phyloP scores from a whole-genome alignment of 495 filamentous ascomycete species.

The Thozetella sp. region DNA sequence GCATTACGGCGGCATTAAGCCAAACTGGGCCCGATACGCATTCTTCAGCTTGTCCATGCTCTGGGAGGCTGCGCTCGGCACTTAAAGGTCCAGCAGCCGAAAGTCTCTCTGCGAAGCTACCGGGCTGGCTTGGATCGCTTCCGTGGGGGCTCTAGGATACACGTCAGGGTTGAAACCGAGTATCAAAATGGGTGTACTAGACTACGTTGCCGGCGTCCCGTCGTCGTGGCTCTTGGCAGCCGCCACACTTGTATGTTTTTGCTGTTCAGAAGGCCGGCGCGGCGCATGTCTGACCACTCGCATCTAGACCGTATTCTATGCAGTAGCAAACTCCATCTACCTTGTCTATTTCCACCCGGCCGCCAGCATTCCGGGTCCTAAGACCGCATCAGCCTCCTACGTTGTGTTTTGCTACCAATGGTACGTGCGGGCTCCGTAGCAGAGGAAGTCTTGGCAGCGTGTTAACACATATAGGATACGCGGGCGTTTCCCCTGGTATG shows the following conservation, averaged over 20 bases:
- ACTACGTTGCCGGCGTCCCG: not conserved
- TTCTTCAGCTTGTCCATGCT: not conserved
- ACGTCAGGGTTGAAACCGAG: not conserved
- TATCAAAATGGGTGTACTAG: not conserved
- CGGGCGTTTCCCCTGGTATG: slow-evolving; percentile 17
- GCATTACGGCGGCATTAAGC: not conserved
- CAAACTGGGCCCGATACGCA: not conserved
- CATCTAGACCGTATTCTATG: slow-evolving; percentile 7
- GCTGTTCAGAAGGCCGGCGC: not conserved
- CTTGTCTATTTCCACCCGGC: slow-evolving; percentile 16
- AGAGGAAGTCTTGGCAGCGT: too few relatives aligned
- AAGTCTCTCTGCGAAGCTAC: not conserved
- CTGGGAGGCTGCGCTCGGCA: not conserved
- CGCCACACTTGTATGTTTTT: not conserved
- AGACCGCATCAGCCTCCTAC: slow-evolving; percentile 17
- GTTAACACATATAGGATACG: too few relatives aligned
- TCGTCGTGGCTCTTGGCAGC: not conserved
- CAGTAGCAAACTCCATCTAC: slow-evolving; percentile 11
- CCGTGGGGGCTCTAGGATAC: not conserved
- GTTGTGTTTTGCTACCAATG: slow-evolving; percentile 10
- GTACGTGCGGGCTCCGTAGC: too few relatives aligned
- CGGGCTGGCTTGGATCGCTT: not conserved
- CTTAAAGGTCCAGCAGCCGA: not conserved
- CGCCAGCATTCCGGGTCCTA: slow-evolving; percentile 23
- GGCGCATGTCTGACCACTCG: not conserved